These are phyloP conservation scores for Apiospora pterosperma DNA, from an alignment of 2,329 filamentous ascomycete species.

Conservation along the genomic window DNA sequence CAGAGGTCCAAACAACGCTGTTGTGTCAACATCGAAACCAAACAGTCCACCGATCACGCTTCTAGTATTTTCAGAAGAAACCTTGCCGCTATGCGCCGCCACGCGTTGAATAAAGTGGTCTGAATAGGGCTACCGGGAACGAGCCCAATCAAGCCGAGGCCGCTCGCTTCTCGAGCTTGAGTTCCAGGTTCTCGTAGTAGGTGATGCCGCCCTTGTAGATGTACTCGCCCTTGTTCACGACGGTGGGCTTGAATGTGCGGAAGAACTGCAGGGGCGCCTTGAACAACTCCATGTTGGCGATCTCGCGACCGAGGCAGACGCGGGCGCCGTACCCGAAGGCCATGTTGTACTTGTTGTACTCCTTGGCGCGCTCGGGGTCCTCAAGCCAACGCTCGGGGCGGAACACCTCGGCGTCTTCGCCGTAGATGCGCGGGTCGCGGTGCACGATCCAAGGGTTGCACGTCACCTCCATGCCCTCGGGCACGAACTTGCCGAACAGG, in stretches of 20 bases:
- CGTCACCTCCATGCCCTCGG: conserved; percentile 39
- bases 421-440: conserved; percentile 37
- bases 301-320: conserved; percentile 44
- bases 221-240: conserved; percentile 29
- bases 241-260: conserved; percentile 31
- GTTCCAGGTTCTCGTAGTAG: conserved; percentile 38
- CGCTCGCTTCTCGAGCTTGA: conserved; percentile 22
- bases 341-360: conserved; percentile 45
- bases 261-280: conserved; percentile 43
- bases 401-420: conserved; percentile 40
- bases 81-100: neutral
- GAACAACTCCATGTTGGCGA: conserved; percentile 51
- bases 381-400: conserved; percentile 47
- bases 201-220: conserved; percentile 37
- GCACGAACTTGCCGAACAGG: conserved; percentile 28
- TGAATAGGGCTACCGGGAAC: neutral
- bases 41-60: neutral
- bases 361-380: conserved; percentile 32
- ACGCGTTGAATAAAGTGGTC: no score
- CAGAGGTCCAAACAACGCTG: neutral
- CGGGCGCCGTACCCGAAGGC: conserved; percentile 47
- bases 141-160: conserved; percentile 3
- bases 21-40: neutral
- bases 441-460: conserved; percentile 45
- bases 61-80: neutral